Evolutionary conservation across 345 rosid genomes (phyloP).

Genomic region (Acer negundo): DNA sequence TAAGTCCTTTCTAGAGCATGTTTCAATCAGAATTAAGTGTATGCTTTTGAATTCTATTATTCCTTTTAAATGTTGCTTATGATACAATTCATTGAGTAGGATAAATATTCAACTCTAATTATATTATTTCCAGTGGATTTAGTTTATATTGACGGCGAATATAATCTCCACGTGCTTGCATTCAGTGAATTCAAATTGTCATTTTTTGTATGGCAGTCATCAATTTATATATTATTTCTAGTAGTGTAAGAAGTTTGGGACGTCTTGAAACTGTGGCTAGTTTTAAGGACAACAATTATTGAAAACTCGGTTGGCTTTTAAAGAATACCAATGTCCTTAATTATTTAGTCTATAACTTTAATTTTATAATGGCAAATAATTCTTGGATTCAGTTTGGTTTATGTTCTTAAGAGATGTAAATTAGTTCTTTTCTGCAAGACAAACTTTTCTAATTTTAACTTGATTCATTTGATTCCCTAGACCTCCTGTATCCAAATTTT

Average conservation of each 20-base stretch:
- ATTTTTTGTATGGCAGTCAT: background rate
- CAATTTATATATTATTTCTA: background rate
- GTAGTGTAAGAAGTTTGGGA: background rate
- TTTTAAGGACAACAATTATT: background rate
- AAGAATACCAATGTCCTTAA: background rate
- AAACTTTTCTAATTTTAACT: background rate
- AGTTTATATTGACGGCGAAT: too few species aligned
- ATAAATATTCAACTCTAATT: background rate
- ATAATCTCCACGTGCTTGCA: background rate
- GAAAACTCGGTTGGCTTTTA: background rate
- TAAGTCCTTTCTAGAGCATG: background rate
- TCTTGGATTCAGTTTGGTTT: background rate
- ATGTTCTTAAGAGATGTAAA: background rate
- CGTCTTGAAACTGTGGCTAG: background rate
- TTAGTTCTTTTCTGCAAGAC: background rate
- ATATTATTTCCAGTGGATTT: too few species aligned
- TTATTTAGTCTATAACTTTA: background rate
- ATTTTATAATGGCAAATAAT: background rate
- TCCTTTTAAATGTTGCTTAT: background rate
- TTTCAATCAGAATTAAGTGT: slow-evolving; percentile 1
- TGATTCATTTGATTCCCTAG: background rate
- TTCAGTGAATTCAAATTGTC: background rate
- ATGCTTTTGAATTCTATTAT: background rate
- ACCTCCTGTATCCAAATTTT: slow-evolving; percentile 3
- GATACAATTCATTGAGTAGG: background rate